A percentile compares a stretch with the other conserved stretches of the same genome.
Evolutionary conservation across 179 eudicot genomes (phyloP).

Genomic region (Silene vulgaris): DNA sequence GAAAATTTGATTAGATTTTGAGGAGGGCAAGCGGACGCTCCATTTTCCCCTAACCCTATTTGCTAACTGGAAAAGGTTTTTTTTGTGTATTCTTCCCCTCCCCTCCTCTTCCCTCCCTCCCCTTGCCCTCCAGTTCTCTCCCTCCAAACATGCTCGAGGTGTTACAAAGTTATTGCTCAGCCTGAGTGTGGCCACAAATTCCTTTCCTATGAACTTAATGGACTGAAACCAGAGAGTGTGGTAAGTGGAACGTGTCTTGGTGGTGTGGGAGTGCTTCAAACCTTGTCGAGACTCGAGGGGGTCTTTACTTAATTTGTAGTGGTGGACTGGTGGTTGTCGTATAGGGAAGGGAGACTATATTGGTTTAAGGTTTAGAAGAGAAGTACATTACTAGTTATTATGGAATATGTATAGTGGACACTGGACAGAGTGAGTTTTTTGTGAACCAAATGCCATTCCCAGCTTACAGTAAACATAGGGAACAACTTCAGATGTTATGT

Average conservation of each 20-base stretch:
- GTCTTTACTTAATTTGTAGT: not conserved
- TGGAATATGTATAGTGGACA: not conserved
- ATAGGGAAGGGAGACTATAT: not conserved
- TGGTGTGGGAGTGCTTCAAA: not conserved
- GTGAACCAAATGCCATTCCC: not conserved
- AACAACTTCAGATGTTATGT: not conserved
- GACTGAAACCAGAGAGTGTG: not conserved
- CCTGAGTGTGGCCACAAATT: not conserved
- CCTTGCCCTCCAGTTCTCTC: too few species aligned
- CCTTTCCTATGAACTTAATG: not conserved
- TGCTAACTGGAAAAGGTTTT: too few species aligned
- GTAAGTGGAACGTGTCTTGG: not conserved
- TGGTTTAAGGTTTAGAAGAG: not conserved
- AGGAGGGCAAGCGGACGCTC: too few species aligned
- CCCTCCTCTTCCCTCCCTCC: too few species aligned
- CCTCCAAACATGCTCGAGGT: too few species aligned
- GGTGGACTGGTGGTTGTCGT: conserved; percentile 4
- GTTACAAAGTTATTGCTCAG: too few species aligned
- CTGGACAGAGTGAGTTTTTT: not conserved
- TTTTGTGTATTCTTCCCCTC: too few species aligned
- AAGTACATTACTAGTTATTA: too few species aligned
- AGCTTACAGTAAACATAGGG: not conserved
- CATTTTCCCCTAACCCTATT: too few species aligned
- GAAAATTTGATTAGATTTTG: too few species aligned
- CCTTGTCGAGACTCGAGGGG: not conserved